Base-by-base conservation (phyloP, 257 asterid genomes). In the Perilla frutescens region DNA sequence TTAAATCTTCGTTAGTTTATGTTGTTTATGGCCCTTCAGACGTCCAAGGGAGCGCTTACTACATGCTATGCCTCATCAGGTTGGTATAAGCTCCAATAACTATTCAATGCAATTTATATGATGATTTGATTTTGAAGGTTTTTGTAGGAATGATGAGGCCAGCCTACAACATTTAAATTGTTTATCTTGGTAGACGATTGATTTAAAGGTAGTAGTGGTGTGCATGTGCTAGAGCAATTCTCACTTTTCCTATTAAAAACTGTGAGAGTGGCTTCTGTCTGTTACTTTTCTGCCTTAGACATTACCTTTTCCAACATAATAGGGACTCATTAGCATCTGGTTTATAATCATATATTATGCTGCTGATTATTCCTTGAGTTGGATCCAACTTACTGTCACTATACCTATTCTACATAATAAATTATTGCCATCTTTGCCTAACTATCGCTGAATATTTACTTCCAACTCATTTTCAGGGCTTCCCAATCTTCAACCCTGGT, bases 191-290 rank as follows among this genome's bases (percentile, higher is more conserved):
- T 29, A 20, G 26, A 20, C 26, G 26, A 20, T 79, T 68, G 12
- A 70, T 66, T 70, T 41, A 50, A 77, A 77, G 79, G 66, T 79
- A 76, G 74, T 81, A 43, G 41, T 65, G 91, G 84, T 70, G 57
- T 73, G 81, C 90, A 81, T 86, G 85, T 84, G 91, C 84, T 70
- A 32, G 50, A 66, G 48, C 82, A 75, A 74, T 68, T 69, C 76
- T 71, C 66, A 62, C 56, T 73, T 77, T 75, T 65, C 66, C 59
- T 72, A 36, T 75, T 60, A 77, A 44, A 64, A 61, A 57, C 39
- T 70, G 63, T 40, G 68, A 71, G 50, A 69, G 85, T 55, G 83
- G 82, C 83, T 83, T 67, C 79, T 79, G 81, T 62, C 80, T 58
- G 57, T 56, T 71, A 53, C 66, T 70, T 81, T 76, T 75, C 75